Percentiles rank a stretch among this genome's conserved stretches.
phyloP scores from a whole-genome alignment of 78 protist species.

The Chrysochromulina parva region DNA sequence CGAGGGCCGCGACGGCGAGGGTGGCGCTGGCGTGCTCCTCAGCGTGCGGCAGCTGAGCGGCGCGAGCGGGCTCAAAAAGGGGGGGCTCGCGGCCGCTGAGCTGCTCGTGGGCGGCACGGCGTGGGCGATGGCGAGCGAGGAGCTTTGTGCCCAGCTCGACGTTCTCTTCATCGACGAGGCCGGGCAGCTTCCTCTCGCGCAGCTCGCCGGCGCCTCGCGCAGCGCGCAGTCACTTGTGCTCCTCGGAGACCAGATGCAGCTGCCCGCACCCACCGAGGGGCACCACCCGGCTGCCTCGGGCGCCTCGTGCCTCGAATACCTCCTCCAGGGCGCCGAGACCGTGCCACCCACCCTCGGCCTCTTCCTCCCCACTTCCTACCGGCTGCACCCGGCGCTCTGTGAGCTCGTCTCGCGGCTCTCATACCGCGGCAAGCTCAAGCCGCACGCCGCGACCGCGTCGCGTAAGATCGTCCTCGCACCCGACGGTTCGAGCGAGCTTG shows the following conservation, averaged over 20 bases:
- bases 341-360: neutral
- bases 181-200: neutral
- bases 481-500: too few species aligned
- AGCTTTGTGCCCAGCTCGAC: neutral
- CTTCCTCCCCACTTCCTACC: neutral
- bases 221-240: neutral
- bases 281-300: neutral
- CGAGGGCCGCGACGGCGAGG: neutral
- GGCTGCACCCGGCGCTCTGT: neutral
- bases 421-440: neutral
- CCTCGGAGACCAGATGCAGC: constrained; percentile 22
- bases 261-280: neutral
- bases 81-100: neutral
- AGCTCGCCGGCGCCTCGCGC: neutral
- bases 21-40: neutral
- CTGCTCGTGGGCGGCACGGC: constrained; percentile 8
- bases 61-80: neutral
- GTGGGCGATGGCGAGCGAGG: neutral
- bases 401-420: neutral
- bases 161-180: neutral
- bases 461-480: neutral
- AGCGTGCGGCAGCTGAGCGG: neutral
- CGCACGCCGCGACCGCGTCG: neutral
- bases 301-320: neutral
- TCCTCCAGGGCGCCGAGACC: neutral